phyloP scores from a whole-genome alignment of 805 yeast genomes.

The Yueomyces sp. region DNA sequence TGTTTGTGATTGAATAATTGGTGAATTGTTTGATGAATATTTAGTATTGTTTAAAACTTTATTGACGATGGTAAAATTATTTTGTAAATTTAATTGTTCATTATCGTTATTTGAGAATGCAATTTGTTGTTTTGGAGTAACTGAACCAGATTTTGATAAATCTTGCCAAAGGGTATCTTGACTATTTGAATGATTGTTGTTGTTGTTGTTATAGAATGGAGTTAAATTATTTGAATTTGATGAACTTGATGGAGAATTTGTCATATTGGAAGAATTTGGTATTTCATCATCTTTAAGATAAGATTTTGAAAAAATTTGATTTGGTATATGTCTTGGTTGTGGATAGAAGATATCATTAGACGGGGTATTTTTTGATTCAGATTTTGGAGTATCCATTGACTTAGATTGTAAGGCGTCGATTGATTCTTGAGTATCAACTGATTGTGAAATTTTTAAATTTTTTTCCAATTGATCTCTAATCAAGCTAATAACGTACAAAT shows the following conservation, averaged over 20 bases:
- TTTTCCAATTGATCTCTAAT: conserved; percentile 51
- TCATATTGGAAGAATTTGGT: conserved; percentile 10
- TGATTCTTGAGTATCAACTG: conserved; percentile 18
- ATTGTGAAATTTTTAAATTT: background rate
- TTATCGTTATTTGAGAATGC: conserved; percentile 3
- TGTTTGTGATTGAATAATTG: background rate
- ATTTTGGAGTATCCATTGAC: conserved; percentile 1
- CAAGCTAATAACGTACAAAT: conserved; percentile 45
- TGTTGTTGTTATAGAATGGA: background rate
- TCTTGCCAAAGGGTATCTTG: conserved; percentile 1
- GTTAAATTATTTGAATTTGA: background rate
- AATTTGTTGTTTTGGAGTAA: conserved; percentile 35
- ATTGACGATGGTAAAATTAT: background rate
- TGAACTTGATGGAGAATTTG: background rate
- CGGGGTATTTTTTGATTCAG: background rate
- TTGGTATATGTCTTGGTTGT: conserved; percentile 7
- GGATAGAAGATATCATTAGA: conserved; percentile 1
- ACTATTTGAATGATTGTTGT: conserved; percentile 2
- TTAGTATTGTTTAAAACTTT: background rate
- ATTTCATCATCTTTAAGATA: conserved; percentile 26
- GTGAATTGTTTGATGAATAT: background rate
- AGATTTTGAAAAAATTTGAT: conserved; percentile 25
- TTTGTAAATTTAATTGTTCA: background rate
- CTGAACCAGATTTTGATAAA: conserved; percentile 21
- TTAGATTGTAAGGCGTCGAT: background rate